Evolutionary conservation across 2,329 filamentous ascomycete species (phyloP).

Genomic region (Colletotrichum sp.): DNA sequence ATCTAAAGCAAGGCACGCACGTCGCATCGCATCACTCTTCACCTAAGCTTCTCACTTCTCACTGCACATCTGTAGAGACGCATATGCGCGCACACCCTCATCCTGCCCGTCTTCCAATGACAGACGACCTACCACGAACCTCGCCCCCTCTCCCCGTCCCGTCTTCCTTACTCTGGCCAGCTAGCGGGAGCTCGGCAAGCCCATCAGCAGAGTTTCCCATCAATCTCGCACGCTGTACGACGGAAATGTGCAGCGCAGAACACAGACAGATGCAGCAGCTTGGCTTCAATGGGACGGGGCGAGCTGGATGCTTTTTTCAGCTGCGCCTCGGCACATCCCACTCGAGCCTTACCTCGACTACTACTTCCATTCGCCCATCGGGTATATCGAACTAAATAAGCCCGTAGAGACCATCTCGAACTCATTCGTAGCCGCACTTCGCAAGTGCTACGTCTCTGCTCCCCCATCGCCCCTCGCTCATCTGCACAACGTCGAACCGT

Average conservation of each 20-base stretch:
- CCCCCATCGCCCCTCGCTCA: background rate
- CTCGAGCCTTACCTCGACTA: background rate
- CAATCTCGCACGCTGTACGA: background rate
- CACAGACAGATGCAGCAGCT: background rate
- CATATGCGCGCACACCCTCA: background rate
- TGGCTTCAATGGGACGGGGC: background rate
- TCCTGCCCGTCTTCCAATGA: background rate
- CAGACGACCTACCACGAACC: background rate
- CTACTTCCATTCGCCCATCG: background rate
- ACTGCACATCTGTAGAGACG: background rate
- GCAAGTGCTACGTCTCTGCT: background rate
- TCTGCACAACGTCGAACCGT: background rate
- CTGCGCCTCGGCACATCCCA: background rate
- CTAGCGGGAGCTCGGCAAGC: background rate
- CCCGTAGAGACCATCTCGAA: background rate
- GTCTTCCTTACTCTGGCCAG: background rate
- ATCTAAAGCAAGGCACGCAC: background rate
- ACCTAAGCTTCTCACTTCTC: background rate
- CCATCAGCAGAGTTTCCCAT: conserved; percentile 6
- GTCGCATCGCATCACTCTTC: background rate
- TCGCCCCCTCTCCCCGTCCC: background rate
- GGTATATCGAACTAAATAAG: background rate
- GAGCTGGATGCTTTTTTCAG: conserved; percentile 1
- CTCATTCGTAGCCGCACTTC: background rate
- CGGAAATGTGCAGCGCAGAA: background rate